phyloP scores from a whole-genome alignment of 768 basidiomycete species.

The Infundibulicybe gibba region DNA sequence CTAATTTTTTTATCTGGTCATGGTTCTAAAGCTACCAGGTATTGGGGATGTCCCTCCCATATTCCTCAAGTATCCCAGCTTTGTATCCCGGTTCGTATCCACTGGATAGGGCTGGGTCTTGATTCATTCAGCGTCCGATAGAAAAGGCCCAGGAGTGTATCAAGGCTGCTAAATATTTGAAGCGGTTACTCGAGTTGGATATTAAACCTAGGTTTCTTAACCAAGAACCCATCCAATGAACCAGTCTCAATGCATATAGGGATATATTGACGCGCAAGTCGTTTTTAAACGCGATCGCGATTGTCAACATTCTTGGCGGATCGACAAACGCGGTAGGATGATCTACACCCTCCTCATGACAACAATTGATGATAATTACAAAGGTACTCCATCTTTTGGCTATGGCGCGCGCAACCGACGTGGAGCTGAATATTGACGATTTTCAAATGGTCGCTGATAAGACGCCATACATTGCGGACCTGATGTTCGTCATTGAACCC shows the following conservation, averaged over 20 bases:
- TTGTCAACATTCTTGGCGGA: constrained; percentile 79
- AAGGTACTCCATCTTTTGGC: constrained; percentile 83
- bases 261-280: constrained; percentile 44
- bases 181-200: constrained; percentile 68
- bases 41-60: constrained; percentile 83
- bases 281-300: constrained; percentile 81
- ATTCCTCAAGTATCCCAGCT: constrained; percentile 78
- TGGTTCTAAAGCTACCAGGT: constrained; percentile 27
- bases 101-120: neutral
- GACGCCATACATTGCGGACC: constrained; percentile 82
- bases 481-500: constrained; percentile 32
- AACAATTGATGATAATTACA: neutral
- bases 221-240: neutral
- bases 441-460: constrained; percentile 79
- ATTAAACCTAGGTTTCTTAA: constrained; percentile 67
- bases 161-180: constrained; percentile 75
- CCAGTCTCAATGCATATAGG: constrained; percentile 13
- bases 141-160: constrained; percentile 84
- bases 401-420: constrained; percentile 78
- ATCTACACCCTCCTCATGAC: no score
- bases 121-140: constrained; percentile 16
- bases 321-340: constrained; percentile 78
- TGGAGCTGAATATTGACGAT: constrained; percentile 75
- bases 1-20: neutral
- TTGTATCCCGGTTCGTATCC: constrained; percentile 52